These are phyloP conservation scores for Yueomyces sinensis DNA, from an alignment of 805 yeast genomes.

Conservation along the genomic window DNA sequence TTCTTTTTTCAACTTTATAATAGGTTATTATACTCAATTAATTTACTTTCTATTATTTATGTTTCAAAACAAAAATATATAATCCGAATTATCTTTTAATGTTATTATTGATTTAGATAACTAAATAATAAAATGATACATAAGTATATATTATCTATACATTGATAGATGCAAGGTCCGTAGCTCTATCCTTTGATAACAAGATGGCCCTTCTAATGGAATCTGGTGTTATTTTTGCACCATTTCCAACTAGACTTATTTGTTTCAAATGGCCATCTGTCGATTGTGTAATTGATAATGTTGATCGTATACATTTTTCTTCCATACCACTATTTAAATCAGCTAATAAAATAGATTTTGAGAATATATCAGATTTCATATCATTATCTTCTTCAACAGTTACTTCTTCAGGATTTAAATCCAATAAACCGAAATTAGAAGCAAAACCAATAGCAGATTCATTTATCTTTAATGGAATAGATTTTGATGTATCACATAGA, in stretches of 20 bases:
- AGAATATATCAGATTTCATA: conserved; percentile 25
- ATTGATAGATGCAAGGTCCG: conserved; percentile 18
- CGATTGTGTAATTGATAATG: conserved; percentile 30
- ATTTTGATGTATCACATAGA: conserved; percentile 38
- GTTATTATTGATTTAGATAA: too few species aligned
- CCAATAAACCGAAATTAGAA: conserved; percentile 48
- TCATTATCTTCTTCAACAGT: conserved; percentile 16
- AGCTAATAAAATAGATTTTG: conserved; percentile 34
- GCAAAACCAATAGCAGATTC: conserved; percentile 27
- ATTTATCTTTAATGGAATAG: conserved; percentile 28
- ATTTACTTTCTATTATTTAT: too few species aligned
- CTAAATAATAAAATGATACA: too few species aligned
- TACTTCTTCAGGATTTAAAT: conserved; percentile 26
- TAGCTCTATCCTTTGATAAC: conserved; percentile 36
- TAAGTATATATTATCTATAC: too few species aligned
- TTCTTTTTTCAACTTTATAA: too few species aligned
- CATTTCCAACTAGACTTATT: conserved; percentile 37
- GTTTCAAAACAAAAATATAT: too few species aligned
- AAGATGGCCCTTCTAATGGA: conserved; percentile 34
- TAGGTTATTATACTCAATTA: too few species aligned
- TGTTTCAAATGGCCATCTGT: conserved; percentile 26
- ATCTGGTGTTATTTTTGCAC: conserved; percentile 33
- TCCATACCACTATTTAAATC: conserved; percentile 83
- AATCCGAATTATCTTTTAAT: too few species aligned
- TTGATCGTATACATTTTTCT: conserved; percentile 44